phyloP scores from a whole-genome alignment of 208 protist species.

The Wallacemonas rigidus region DNA sequence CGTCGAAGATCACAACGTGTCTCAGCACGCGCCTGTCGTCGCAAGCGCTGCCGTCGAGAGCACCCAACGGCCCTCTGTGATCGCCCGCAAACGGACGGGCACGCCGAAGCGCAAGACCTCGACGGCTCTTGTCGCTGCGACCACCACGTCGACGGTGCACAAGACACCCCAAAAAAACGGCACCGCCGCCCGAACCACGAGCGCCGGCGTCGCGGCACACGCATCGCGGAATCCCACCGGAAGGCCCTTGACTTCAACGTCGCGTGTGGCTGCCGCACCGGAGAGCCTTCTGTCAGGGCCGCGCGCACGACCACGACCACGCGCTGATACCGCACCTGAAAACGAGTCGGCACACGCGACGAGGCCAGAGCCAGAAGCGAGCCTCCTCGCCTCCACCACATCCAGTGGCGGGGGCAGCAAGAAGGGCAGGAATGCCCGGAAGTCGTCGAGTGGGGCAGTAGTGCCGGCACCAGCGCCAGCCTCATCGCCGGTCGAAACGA shows the following conservation, averaged over 20 bases:
- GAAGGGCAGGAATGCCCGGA: not conserved
- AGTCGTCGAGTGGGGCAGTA: not conserved
- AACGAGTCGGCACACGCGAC: not conserved
- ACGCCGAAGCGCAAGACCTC: conserved; percentile 11
- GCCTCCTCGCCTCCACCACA: not conserved
- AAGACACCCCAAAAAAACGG: not conserved
- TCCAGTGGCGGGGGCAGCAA: not conserved
- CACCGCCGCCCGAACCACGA: not conserved
- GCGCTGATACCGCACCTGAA: not conserved
- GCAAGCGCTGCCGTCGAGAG: not conserved
- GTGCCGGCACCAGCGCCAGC: not conserved
- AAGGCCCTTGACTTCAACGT: too few relatives aligned
- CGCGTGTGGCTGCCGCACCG: not conserved
- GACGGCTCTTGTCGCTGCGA: not conserved
- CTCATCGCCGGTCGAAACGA: not conserved
- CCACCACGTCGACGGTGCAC: not conserved
- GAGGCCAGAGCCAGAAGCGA: not conserved
- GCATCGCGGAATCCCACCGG: too few relatives aligned
- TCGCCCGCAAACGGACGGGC: not conserved
- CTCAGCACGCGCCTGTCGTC: not conserved
- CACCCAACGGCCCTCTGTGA: not conserved
- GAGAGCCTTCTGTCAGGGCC: not conserved
- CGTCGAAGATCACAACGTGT: not conserved
- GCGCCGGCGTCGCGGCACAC: not conserved
- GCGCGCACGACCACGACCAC: not conserved